phyloP scores from a whole-genome alignment of 1,139 yeast genomes.

The Suhomyces taliae region DNA sequence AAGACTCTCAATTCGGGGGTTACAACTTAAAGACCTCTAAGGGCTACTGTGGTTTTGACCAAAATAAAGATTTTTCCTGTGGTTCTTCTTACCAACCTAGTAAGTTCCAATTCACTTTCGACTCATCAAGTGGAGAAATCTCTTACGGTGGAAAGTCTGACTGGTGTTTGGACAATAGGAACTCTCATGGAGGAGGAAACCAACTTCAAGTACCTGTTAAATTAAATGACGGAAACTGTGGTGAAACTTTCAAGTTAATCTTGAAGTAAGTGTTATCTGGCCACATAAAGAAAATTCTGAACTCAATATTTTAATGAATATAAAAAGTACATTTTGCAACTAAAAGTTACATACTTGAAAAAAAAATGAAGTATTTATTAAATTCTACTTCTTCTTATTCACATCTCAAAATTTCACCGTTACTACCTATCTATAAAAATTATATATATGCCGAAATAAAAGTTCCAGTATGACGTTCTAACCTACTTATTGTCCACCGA shows the following conservation, averaged over 20 bases:
- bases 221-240: constrained; percentile 48
- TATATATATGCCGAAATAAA: constrained; percentile 1
- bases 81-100: constrained; percentile 27
- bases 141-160: constrained; percentile 62
- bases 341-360: no score
- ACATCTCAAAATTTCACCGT: no score
- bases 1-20: constrained; percentile 68
- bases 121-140: constrained; percentile 45
- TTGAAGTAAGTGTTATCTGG: constrained; percentile 6
- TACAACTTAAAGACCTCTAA: constrained; percentile 62
- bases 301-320: background rate
- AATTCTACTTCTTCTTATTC: no score
- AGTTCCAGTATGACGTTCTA: background rate
- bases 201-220: constrained; percentile 54
- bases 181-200: constrained; percentile 42
- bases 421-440: background rate
- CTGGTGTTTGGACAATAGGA: constrained; percentile 61
- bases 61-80: constrained; percentile 34
- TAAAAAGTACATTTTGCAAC: no score
- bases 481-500: constrained; percentile 3
- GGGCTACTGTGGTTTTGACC: constrained; percentile 68
- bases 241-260: constrained; percentile 41
- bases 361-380: no score
- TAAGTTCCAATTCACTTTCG: constrained; percentile 56
- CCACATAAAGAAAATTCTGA: background rate